Evolutionary conservation across 345 rosid genomes (phyloP), one percentile per base, ranked within the genome.

Genomic region (Arabidopsis suecica): DNA sequence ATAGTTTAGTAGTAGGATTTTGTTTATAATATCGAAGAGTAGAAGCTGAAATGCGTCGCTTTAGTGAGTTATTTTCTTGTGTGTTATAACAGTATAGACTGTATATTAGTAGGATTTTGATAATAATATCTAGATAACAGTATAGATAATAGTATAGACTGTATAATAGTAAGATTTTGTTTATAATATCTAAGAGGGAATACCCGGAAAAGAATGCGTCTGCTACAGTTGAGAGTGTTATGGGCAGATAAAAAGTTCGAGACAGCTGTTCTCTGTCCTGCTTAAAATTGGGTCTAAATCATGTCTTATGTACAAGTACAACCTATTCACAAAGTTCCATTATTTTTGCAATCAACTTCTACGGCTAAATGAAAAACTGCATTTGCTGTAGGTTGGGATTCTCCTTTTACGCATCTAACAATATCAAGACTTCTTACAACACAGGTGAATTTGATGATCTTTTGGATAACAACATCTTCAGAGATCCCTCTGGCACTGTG

Each of bases 391-490:
- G 51, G 45, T 28, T 48, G 76, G 61, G 71, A 65, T 71, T 71
- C 18, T 50, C 62, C 48, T 20, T 77, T 38, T 55, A 63, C 10
- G 37, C 70, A 70, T 69, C 71, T 78, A 65, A 65, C 72, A 47
- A 33, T 68, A 63, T 79, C 56, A 69, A 61, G 68, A 49, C 53
- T 25, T 81, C 38, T 72, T 53, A 61, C 78, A 74, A 45, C 82
- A 72, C 88, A 94, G 98, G 97, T 78, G 98, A 94, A 84, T 91
- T 94, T 82, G 91, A 93, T 77, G 96, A 89, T 83, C 69, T 91
- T 72, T 81, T 93, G 81, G 91, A 85, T 72, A 69, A 79, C 61
- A 83, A 73, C 82, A 80, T 78, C 73, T 80, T 82, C 51, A 83
- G 85, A 55, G 48, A 30, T 63, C 57, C 75, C 75, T 82, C 86